A percentile compares a stretch with the other conserved stretches of the same genome.
phyloP scores from a whole-genome alignment of 495 filamentous ascomycete genomes.

The Tuber aestivum region DNA sequence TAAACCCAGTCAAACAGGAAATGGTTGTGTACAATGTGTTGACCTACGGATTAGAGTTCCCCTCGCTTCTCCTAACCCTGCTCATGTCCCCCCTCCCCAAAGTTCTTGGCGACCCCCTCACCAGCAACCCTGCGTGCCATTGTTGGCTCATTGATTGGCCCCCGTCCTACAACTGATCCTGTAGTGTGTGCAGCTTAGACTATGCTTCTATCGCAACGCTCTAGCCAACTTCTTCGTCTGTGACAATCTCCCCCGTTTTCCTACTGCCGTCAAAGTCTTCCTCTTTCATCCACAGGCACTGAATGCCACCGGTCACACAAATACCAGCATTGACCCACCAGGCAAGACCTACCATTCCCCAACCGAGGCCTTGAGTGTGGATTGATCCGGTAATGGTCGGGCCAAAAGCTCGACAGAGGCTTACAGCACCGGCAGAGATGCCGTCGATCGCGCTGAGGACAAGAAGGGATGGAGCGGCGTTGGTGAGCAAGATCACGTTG shows the following conservation, averaged over 20 bases:
- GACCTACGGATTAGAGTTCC: not conserved
- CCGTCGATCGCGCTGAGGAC: constrained; percentile 89
- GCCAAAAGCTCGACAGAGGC: constrained; percentile 76
- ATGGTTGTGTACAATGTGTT: not conserved
- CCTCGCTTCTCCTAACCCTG: not conserved
- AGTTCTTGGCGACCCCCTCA: constrained; percentile 12
- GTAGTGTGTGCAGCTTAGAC: constrained; percentile 19
- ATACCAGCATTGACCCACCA: constrained; percentile 87
- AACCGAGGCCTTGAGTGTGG: constrained; percentile 68
- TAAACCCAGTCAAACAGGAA: not conserved
- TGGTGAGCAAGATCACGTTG: constrained; percentile 74
- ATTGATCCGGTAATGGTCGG: constrained; percentile 81
- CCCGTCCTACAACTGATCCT: constrained; percentile 17
- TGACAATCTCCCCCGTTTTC: constrained; percentile 25
- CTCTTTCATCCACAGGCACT: constrained; percentile 32
- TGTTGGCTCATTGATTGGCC: constrained; percentile 20
- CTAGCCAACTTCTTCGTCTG: constrained; percentile 31
- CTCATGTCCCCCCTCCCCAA: not conserved
- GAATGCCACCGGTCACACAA: constrained; percentile 62
- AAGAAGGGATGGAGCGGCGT: constrained; percentile 70
- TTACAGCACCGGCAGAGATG: constrained; percentile 82
- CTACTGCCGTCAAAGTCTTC: constrained; percentile 20
- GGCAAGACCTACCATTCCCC: constrained; percentile 75
- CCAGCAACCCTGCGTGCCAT: constrained; percentile 23
- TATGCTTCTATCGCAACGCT: constrained; percentile 24